Evolutionary conservation across 1,284 basidiomycete species (phyloP).

Genomic region (Melampsora americana): DNA sequence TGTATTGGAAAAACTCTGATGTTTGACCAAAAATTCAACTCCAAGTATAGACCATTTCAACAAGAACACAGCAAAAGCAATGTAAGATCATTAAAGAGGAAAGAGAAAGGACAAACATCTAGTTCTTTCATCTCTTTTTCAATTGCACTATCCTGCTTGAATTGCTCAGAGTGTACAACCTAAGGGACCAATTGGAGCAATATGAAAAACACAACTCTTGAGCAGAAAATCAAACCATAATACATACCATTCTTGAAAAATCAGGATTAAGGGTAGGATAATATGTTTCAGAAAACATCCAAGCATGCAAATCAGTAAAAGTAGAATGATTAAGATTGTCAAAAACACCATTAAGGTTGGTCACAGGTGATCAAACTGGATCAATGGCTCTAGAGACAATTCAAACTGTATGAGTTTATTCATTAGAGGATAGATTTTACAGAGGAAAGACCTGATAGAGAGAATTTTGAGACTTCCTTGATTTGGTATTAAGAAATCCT

Average conservation of each 20-base stretch:
- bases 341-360: constrained; percentile 68
- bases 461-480: constrained; percentile 60
- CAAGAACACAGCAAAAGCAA: too few species aligned
- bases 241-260: background rate
- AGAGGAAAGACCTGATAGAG: background rate
- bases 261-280: constrained; percentile 13
- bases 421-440: background rate
- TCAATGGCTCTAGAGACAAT: constrained; percentile 79
- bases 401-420: background rate
- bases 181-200: too few species aligned
- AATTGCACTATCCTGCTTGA: too few species aligned
- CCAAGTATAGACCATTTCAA: constrained; percentile 75
- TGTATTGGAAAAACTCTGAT: constrained; percentile 72
- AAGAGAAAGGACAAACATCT: too few species aligned
- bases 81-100: too few species aligned
- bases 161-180: too few species aligned
- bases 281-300: constrained; percentile 69
- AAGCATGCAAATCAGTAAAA: constrained; percentile 70
- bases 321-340: constrained; percentile 63
- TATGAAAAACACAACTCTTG: too few species aligned
- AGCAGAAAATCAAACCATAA: too few species aligned
- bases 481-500: constrained; percentile 67
- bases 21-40: constrained; percentile 91
- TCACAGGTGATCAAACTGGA: constrained; percentile 87
- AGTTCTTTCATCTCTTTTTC: too few species aligned